Conservation (phyloP, 78 protist species). For the Planoprotostelium fungivorum region DNA sequence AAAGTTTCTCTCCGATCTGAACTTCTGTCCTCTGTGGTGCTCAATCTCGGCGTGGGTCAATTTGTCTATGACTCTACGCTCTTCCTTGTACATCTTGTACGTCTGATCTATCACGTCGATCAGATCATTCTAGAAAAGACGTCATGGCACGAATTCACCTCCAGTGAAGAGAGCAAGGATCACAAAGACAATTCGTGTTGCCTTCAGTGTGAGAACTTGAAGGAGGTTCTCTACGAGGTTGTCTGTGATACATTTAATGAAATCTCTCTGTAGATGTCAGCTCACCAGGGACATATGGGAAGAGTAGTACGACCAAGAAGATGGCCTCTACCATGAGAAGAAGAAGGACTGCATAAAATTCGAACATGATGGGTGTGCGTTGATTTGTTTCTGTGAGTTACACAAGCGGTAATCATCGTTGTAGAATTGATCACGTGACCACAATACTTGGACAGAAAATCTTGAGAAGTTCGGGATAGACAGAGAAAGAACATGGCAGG, state of each 20-base stretch:
- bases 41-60: neutral
- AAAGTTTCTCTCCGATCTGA: neutral
- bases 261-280: neutral
- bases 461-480: too few relatives aligned
- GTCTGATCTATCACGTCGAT: neutral
- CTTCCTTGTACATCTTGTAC: neutral
- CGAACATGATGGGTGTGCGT: neutral
- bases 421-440: too few relatives aligned
- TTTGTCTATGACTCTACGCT: neutral
- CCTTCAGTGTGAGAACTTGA: neutral
- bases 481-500: conserved; percentile 2
- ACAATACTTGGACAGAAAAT: too few relatives aligned
- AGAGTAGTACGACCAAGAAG: neutral
- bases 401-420: too few relatives aligned
- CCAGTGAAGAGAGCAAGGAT: neutral
- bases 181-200: neutral
- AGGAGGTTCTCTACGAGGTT: neutral
- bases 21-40: neutral
- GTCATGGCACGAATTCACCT: neutral
- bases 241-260: neutral
- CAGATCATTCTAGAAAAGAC: neutral
- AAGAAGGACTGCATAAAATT: neutral
- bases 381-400: too few relatives aligned
- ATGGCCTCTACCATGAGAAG: neutral
- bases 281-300: neutral